Conservation (phyloP, 176 grass and related monocot species). For the Musa troglodytarum region DNA sequence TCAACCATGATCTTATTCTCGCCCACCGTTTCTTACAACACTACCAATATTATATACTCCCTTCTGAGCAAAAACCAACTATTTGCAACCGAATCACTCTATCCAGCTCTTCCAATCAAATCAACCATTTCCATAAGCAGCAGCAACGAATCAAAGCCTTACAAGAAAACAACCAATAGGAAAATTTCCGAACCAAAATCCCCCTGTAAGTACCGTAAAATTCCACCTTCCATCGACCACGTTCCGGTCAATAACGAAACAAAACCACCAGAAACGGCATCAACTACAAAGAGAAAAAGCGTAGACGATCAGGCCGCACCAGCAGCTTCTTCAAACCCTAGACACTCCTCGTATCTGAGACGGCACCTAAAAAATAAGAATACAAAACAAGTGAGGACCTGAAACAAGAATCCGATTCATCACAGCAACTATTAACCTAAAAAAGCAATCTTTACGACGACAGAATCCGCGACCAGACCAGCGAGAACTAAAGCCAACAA, state of each 20-base stretch:
- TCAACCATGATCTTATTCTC: constrained; percentile 27
- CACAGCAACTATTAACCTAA: neutral
- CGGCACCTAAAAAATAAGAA: neutral
- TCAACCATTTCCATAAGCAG: neutral
- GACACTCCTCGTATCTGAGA: neutral
- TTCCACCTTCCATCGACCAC: neutral
- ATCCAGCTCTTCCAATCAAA: neutral
- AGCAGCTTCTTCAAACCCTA: neutral
- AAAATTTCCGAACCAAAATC: neutral
- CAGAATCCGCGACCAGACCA: neutral
- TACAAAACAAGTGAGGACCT: neutral
- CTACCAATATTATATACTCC: neutral
- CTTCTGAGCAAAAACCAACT: neutral
- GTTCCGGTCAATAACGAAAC: neutral
- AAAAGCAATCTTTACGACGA: neutral
- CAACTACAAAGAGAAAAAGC: neutral
- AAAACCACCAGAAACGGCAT: neutral
- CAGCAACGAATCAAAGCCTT: neutral
- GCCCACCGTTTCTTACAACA: constrained; percentile 25
- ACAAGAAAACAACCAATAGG: neutral
- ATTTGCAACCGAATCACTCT: neutral
- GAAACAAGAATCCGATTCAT: constrained; percentile 3
- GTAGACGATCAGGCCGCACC: neutral
- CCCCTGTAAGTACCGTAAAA: neutral
- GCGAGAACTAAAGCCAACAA: neutral